Evolutionary conservation across 1,284 basidiomycete species (phyloP), one percentile per base, ranked within the genome.

Genomic region (Rugosomyces carneus): DNA sequence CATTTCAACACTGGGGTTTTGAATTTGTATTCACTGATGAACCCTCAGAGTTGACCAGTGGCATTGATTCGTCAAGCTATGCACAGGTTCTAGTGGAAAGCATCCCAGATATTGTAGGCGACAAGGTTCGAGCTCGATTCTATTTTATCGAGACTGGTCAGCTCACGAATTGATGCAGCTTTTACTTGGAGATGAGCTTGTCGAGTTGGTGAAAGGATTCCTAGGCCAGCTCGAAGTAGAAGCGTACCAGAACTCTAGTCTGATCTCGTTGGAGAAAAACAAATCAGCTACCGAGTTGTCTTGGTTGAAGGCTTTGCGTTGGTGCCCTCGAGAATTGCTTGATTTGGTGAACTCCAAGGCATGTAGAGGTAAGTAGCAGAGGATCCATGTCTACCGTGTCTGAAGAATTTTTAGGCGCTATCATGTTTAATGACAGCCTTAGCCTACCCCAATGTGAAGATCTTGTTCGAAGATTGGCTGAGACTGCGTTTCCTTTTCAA

Each of bases 371-470:
- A 58, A 48, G 72, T 61, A 20, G 16, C 18, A 18, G 16, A n/a
- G 43, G 21, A 42, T n/a, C 2, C 9, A n/a, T 9, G 34, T 38
- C 21, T 18, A 48, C 31, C 32, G 40, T 24, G 18, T 41, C 18
- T 42, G 37, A 52, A 31, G 24, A 35, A 20, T 21, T 21, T 27
- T 27, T 60, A 93, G 91, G 90, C 40, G 91, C 93, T 0, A 89
- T 96, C 64, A 97, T 98, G 94, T 98, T 98, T 72, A 93, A 93
- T 55, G 94, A 97, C 61, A 51, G 70, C 0, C 72, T 98, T 40
- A 77, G 70, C 13, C 45, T 65, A 2, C 72, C 75, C 27, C 90
- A 95, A 59, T 90, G 89, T 61, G 61, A 74, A 53, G 71, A 73
- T 23, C 74, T 98, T 32, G 69, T 97, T 29, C 54, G 59, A 5